Base-by-base conservation (phyloP, 1,284 basidiomycete species). In the Coniferiporia weirii region DNA sequence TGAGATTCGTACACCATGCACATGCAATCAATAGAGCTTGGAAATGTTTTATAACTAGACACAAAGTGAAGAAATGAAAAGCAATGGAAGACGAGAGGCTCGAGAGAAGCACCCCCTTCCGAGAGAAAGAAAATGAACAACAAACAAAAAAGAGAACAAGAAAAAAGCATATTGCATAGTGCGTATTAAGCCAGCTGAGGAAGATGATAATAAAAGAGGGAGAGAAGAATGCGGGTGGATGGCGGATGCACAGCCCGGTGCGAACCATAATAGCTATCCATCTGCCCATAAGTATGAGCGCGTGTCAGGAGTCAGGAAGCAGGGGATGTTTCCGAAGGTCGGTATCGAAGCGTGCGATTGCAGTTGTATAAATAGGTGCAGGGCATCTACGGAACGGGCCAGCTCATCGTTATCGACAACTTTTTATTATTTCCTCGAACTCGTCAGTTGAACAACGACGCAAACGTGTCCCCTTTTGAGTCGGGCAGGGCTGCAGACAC, bases 161-260 rank as follows among this genome's bases (percentile, higher is more conserved):
- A n/a, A 49, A 32, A 35, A 43, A 12, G 27, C 22, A 27, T n/a
- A 13, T 19, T 15, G 17, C 34, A 53, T n/a, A 53, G 5, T 35
- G 38, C 4, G 38, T 40, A 40, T 40, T 15, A 27, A 7, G 38
- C 15, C 12, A 7, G 15, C 15, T 15, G 35, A 17, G 32, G 32
- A 20, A 45, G n/a, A 27, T 5, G 27, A 27, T 36, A 36, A 32
- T 10, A 34, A n/a, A n/a, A 46, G 43, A 12, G 8, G 34, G 12
- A 54, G 53, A 20, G 22, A n/a, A 15, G 17, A 17, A 27, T 20
- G 20, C 1, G 38, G 13, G 38, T 40, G 38, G 8, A 10, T 19
- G 45, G 10, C 20, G 38, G 38, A 53, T 54, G 53, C 53, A 54
- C 53, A 46, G 53, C 32, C 53, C 53, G 45, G 53, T 4, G 38